Evolutionary conservation across 805 yeast genomes (phyloP).

Genomic region (Starmerella cellae): DNA sequence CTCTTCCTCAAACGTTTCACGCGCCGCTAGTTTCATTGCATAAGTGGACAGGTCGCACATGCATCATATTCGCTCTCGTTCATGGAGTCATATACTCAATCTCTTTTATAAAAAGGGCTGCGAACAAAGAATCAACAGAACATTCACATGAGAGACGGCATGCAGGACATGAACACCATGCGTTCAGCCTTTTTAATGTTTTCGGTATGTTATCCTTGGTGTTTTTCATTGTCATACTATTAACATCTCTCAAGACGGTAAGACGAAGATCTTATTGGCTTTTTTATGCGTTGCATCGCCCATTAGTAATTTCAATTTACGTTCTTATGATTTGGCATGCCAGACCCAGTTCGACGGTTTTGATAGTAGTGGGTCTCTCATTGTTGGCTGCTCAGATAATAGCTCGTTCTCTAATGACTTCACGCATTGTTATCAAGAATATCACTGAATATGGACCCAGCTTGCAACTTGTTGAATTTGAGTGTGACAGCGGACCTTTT

Average conservation of each 20-base stretch:
- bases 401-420: slow-evolving; percentile 33
- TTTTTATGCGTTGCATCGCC: slow-evolving; percentile 61
- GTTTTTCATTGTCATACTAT: slow-evolving; percentile 39
- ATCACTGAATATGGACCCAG: slow-evolving; percentile 32
- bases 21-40: slow-evolving; percentile 63
- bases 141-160: slow-evolving; percentile 11
- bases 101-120: slow-evolving; percentile 5
- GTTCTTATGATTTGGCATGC: slow-evolving; percentile 65
- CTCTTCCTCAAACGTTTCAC: slow-evolving; percentile 63
- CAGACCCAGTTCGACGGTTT: slow-evolving; percentile 52
- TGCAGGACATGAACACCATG: slow-evolving; percentile 10
- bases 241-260: slow-evolving; percentile 56
- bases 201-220: slow-evolving; percentile 52
- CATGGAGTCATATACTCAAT: slow-evolving; percentile 49
- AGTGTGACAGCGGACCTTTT: slow-evolving; percentile 24
- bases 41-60: slow-evolving; percentile 77
- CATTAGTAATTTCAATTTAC: slow-evolving; percentile 53
- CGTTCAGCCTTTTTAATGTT: slow-evolving; percentile 33
- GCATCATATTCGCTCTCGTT: slow-evolving; percentile 49
- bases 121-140: background rate
- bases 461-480: slow-evolving; percentile 33
- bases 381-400: slow-evolving; percentile 46
- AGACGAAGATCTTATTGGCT: slow-evolving; percentile 49
- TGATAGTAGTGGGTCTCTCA: slow-evolving; percentile 40
- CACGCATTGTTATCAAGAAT: slow-evolving; percentile 12